Percentiles rank a stretch among this genome's conserved stretches.
Evolutionary conservation across 345 rosid genomes (phyloP).

Genomic region (Gossypium thurberi): DNA sequence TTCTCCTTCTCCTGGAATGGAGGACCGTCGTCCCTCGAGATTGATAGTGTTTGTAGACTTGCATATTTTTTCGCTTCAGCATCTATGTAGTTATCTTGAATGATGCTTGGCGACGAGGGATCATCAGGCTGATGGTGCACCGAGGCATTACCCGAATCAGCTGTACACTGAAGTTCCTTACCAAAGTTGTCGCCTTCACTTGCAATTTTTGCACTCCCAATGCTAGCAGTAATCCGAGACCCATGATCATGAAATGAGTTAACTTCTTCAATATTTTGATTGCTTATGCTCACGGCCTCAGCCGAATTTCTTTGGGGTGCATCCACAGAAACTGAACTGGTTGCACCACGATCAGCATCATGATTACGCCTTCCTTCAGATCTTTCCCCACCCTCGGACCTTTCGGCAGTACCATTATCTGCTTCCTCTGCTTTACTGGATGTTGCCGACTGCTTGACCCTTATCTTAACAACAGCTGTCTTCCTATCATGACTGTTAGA

Average conservation of each 20-base stretch:
- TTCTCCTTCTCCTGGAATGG: slow-evolving; percentile 22
- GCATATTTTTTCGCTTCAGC: slow-evolving; percentile 47
- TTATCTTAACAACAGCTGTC: slow-evolving; percentile 61
- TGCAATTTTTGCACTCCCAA: slow-evolving; percentile 78
- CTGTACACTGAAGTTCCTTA: slow-evolving; percentile 94
- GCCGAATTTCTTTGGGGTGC: slow-evolving; percentile 76
- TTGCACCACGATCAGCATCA: slow-evolving; percentile 44
- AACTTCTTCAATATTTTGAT: slow-evolving; percentile 82
- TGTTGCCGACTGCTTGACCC: slow-evolving; percentile 58
- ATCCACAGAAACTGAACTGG: slow-evolving; percentile 90
- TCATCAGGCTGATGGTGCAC: slow-evolving; percentile 25
- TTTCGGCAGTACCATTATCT: slow-evolving; percentile 61
- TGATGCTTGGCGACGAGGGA: slow-evolving; percentile 32
- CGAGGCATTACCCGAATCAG: slow-evolving; percentile 69
- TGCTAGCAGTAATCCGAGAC: slow-evolving; percentile 84
- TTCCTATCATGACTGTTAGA: slow-evolving; percentile 43
- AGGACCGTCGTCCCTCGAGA: slow-evolving; percentile 29
- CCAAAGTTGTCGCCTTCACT: slow-evolving; percentile 61
- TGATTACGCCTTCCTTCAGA: slow-evolving; percentile 40
- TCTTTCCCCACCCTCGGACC: slow-evolving; percentile 48
- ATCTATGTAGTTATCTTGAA: slow-evolving; percentile 43
- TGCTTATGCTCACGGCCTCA: slow-evolving; percentile 64
- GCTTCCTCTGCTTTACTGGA: slow-evolving; percentile 65
- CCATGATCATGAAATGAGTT: slow-evolving; percentile 81
- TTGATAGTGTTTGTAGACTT: slow-evolving; percentile 59